Percentiles rank a stretch among this genome's conserved stretches.
Conservation (phyloP, 148 eudicot genomes). For the Rhododendron griersonianum region DNA sequence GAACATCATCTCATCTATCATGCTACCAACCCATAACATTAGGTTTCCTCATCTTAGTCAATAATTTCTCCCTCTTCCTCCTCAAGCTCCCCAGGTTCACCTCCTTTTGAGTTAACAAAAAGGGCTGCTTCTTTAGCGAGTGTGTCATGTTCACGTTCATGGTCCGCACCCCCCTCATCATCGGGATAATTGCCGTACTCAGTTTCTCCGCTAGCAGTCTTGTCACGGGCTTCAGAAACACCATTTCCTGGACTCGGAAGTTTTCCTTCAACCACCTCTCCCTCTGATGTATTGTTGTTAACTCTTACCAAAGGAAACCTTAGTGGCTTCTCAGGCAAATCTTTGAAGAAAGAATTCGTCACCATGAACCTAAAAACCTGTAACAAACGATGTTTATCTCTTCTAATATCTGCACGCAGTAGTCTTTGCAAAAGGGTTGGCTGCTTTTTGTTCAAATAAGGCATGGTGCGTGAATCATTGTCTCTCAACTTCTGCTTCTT, state of each 20-base stretch:
- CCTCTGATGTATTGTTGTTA: slow-evolving; percentile 29
- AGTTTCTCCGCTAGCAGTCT: slow-evolving; percentile 10
- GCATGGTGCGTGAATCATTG: slow-evolving; percentile 9
- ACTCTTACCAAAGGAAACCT: slow-evolving; percentile 60
- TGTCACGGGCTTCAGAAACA: not conserved
- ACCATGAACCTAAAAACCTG: slow-evolving; percentile 84
- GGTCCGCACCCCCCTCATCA: slow-evolving; percentile 6
- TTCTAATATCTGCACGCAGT: slow-evolving; percentile 54
- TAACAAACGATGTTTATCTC: slow-evolving; percentile 54
- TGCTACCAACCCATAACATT: not conserved
- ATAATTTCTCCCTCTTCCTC: slow-evolving; percentile 65
- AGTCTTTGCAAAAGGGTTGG: slow-evolving; percentile 82
- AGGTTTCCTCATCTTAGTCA: slow-evolving; percentile 26
- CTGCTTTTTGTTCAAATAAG: slow-evolving; percentile 23
- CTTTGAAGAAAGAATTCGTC: slow-evolving; percentile 72
- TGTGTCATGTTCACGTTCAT: not conserved
- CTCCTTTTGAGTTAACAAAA: slow-evolving; percentile 1
- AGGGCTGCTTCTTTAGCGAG: not conserved
- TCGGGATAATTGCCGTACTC: slow-evolving; percentile 1
- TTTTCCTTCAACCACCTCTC: slow-evolving; percentile 22
- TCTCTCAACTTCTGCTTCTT: slow-evolving; percentile 26
- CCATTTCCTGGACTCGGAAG: not conserved
- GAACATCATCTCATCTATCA: not conserved
- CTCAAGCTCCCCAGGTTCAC: slow-evolving; percentile 4
- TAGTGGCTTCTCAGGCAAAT: slow-evolving; percentile 52